Percentiles rank a stretch among this genome's conserved stretches.
Conservation (phyloP, 2,329 filamentous ascomycete genomes). For the Penicillium sp. region DNA sequence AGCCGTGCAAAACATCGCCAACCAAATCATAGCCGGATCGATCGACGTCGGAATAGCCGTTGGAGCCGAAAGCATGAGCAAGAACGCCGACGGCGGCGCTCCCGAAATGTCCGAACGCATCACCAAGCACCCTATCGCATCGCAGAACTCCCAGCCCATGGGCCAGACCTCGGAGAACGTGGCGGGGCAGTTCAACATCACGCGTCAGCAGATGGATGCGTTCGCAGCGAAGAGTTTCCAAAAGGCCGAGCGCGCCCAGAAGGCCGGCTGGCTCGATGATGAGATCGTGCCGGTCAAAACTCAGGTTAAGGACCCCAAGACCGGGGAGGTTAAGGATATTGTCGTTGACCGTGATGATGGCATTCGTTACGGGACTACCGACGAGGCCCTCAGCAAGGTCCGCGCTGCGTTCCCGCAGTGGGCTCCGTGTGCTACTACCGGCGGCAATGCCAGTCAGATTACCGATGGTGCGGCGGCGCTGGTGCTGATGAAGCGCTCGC, state of each 20-base stretch:
- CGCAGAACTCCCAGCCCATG: slow-evolving; percentile 94
- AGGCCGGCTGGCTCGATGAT: slow-evolving; percentile 75
- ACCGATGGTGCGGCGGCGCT: slow-evolving; percentile 89
- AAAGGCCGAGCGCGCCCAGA: slow-evolving; percentile 77
- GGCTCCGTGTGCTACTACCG: slow-evolving; percentile 76
- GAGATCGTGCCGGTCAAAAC: slow-evolving; percentile 82
- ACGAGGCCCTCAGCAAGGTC: slow-evolving; percentile 78
- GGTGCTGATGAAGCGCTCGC: slow-evolving; percentile 85
- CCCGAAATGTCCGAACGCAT: slow-evolving; percentile 80
- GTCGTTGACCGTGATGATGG: slow-evolving; percentile 80
- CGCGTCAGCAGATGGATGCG: slow-evolving; percentile 68
- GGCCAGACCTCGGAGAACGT: slow-evolving; percentile 88
- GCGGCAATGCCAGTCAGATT: slow-evolving; percentile 88
- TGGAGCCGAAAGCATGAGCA: slow-evolving; percentile 90
- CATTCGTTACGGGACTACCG: slow-evolving; percentile 75
- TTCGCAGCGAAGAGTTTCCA: slow-evolving; percentile 84
- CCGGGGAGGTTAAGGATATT: slow-evolving; percentile 72
- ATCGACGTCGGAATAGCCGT: slow-evolving; percentile 89
- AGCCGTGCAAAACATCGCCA: slow-evolving; percentile 85
- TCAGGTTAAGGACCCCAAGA: slow-evolving; percentile 81
- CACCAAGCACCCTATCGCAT: slow-evolving; percentile 68
- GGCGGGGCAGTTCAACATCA: slow-evolving; percentile 71
- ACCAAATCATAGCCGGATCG: slow-evolving; percentile 82
- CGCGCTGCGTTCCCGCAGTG: slow-evolving; percentile 75
- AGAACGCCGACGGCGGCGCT: slow-evolving; percentile 75